Percentiles rank a stretch among this genome's conserved stretches.
Evolutionary conservation across 1,139 yeast genomes (phyloP).

Genomic region (Kodamaea plutei): DNA sequence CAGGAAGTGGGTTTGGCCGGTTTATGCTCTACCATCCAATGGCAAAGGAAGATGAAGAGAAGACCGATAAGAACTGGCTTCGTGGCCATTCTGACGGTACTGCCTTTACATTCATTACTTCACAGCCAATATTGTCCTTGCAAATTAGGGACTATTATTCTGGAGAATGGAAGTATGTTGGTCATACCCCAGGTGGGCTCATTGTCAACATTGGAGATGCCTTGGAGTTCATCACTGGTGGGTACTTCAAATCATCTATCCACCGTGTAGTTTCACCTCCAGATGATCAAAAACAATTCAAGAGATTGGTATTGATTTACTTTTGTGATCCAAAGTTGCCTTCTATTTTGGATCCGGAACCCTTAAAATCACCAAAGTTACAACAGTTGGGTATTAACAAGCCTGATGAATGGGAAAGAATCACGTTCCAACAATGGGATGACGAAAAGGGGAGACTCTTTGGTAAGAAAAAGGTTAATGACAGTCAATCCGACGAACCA

Average conservation of each 20-base stretch:
- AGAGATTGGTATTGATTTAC: slow-evolving; percentile 25
- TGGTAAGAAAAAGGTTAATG: slow-evolving; percentile 16
- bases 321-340: slow-evolving; percentile 20
- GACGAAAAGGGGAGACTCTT: slow-evolving; percentile 16
- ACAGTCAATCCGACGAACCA: slow-evolving; percentile 14
- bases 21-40: slow-evolving; percentile 30
- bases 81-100: slow-evolving; percentile 30
- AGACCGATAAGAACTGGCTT: slow-evolving; percentile 20
- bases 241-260: slow-evolving; percentile 27
- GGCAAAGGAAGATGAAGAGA: slow-evolving; percentile 22
- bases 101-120: slow-evolving; percentile 25
- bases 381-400: slow-evolving; percentile 11
- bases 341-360: slow-evolving; percentile 16
- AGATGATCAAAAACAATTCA: slow-evolving; percentile 20
- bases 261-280: slow-evolving; percentile 29
- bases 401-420: slow-evolving; percentile 16
- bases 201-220: slow-evolving; percentile 29
- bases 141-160: slow-evolving; percentile 24
- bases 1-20: slow-evolving; percentile 32
- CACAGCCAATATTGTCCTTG: slow-evolving; percentile 28
- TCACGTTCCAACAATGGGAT: slow-evolving; percentile 17
- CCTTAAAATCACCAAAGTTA: slow-evolving; percentile 13
- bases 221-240: slow-evolving; percentile 27
- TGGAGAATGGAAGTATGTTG: slow-evolving; percentile 27
- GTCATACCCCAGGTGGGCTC: slow-evolving; percentile 23